Base-by-base conservation (phyloP, 2,329 filamentous ascomycete species). In the Colletotrichum somersetense region DNA sequence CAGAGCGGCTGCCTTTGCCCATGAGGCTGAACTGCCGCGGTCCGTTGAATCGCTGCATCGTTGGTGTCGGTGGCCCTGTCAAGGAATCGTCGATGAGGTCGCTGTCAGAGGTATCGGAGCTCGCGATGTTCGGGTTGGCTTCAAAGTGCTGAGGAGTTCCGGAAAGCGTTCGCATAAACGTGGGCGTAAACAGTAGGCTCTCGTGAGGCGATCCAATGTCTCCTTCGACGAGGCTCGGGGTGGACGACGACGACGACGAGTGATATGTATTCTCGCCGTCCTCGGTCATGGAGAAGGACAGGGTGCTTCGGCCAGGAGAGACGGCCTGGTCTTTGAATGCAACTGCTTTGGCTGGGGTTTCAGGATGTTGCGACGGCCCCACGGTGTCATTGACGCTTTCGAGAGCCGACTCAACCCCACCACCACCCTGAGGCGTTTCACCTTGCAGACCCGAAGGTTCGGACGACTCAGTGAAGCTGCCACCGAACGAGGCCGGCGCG, bases 171-270 rank as follows among this genome's bases (percentile, higher is more conserved):
- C 64, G 68, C 62, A 75, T 56, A 40, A 72, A 72, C 5, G 69
- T 58, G 18, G 76, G 77, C 44, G 76, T 77, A 46, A 74, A 64
- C 26, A 75, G 55, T 11, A 75, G 55, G 65, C 75, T 76, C 18
- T 77, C 74, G 40, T 71, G 66, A 38, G 75, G 74, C 35, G 73
- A 77, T 23, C 72, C 73, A 62, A 72, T 62, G 53, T 73, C 74
- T 48, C 66, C 66, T 40, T 75, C 72, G 53, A 72, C 58, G 40
- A 77, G 71, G 59, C 74, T 75, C n/a, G 77, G 77, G 33, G 77
- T 76, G 33, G 73, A 72, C 33, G 75, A 73, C 11, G 75, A 73
- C 10, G 75, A 73, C 10, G 75, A 75, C 10, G 70, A 69, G 16
- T 30, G 55, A 70, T 69, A 72, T 38, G 75, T 73, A 50, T 63